Base-by-base conservation (phyloP, 2,329 filamentous ascomycete species). In the Colletotrichum sidae region DNA sequence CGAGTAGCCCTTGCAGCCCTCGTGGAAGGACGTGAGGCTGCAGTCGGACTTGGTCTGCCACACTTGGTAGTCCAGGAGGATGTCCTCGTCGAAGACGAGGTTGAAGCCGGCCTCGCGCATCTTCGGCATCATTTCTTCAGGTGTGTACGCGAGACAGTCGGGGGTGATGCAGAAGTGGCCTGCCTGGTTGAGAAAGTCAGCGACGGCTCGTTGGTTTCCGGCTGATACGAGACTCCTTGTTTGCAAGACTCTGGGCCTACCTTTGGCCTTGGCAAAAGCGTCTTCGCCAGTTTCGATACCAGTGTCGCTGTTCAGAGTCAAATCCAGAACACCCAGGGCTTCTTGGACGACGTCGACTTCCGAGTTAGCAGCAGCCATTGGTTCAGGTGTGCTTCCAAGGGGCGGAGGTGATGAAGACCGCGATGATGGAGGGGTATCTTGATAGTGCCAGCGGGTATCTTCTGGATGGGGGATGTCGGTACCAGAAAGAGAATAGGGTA, bases 371-470 rank as follows among this genome's bases (percentile, higher is more conserved):
- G 25, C 25, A 25, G 4, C 25, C 25, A 5, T 25, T 25, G 25
- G 25, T 25, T 4, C 4, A 25, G 25, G 25, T 25, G 25, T 4
- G 25, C 25, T 5, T 25, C 4, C 25, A 25, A 25, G 25, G 25
- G 25, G 4, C 25, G 25, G 25, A 25, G 25, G 25, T 5, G 25
- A 25, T 5, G 25, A 25, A 25, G 25, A 25, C 4, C 4, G 25
- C 25, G 25, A 25, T 5, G 25, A 25, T 25, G 4, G 4, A 25
- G 25, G 41, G 12, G 12, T 9, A 51, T 55, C 8, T 5, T 17
- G 7, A 33, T 59, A 47, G 33, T 45, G 15, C 65, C 65, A 65
- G 13, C 65, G 65, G 2, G 1, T 10, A n/a, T 65, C 61, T 3
- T n/a, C 15, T 3, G 52, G 25, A 5, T 7, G 13, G 5, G 42